Conservation (phyloP, 306 rosid species). For the Pachyrhizus erosus region DNA sequence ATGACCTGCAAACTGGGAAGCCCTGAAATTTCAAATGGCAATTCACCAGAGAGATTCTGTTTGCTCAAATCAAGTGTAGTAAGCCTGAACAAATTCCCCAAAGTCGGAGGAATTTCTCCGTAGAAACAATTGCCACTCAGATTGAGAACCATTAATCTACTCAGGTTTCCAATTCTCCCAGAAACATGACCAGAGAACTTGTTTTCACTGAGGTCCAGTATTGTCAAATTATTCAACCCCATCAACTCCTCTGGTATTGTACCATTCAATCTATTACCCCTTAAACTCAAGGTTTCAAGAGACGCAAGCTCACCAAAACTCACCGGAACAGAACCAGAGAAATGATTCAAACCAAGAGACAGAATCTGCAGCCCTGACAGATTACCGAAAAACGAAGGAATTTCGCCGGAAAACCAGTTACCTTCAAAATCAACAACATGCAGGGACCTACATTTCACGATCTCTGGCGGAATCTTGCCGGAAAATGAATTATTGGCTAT, state of each 20-base stretch:
- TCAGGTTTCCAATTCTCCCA: conserved; percentile 10
- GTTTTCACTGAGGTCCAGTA: conserved; percentile 17
- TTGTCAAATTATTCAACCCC: conserved; percentile 6
- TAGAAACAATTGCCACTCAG: conserved; percentile 5
- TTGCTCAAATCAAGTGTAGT: conserved; percentile 19
- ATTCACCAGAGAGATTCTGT: conserved; percentile 24
- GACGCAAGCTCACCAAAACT: background rate
- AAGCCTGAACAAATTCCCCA: background rate
- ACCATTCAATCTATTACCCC: conserved; percentile 12
- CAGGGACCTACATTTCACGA: background rate
- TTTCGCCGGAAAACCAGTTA: background rate
- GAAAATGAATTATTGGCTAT: background rate
- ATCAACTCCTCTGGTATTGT: background rate
- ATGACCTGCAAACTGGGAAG: conserved; percentile 2
- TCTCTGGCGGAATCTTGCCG: background rate
- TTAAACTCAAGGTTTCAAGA: conserved; percentile 9
- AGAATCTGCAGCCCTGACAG: background rate
- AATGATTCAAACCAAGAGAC: background rate
- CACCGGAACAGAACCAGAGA: background rate
- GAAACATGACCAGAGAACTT: background rate
- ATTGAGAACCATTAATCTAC: background rate
- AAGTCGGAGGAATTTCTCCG: background rate
- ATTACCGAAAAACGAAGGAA: conserved; percentile 16
- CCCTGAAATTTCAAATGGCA: conserved; percentile 14
- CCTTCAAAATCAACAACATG: conserved; percentile 2